Evolutionary conservation across 805 yeast species (phyloP), one percentile per base, ranked within the genome.

Genomic region (Nematodospora valgi): DNA sequence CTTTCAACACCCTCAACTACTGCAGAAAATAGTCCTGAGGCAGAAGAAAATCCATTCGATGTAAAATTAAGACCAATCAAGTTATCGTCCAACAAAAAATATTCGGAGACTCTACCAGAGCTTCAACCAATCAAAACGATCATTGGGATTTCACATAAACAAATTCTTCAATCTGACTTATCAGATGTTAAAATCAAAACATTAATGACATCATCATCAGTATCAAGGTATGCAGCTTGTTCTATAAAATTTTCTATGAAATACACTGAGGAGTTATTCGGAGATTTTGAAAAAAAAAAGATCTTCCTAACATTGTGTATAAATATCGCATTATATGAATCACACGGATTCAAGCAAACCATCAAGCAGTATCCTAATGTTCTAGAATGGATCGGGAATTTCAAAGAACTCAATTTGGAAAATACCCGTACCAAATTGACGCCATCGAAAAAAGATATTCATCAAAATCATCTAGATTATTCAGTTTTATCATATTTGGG

Each of bases 171-270:
- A 20, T 48, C 59, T 27, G 55, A 50, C 18, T 39, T 47, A 15
- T 46, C 54, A n/a, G 70, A 64, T 48, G 66, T 64, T 27, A 64
- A 64, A 40, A 41, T 61, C 29, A 64, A 64, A 38, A 56, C 62
- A 19, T 56, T 64, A 24, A 45, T 54, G 9, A 47, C 58, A n/a
- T 56, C 62, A 38, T 52, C 64, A 9, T 50, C 46, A 27, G 44
- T 50, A 20, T 53, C 60, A 8, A 58, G 59, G 35, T 56, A 50
- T 41, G 58, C 62, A 21, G 40, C 48, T 8, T 51, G 54, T 28
- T 54, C 47, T n/a, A 45, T 61, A 30, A 41, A 38, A 10, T 61
- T 61, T 34, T 48, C 49, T 3, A 40, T 47, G 19, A 46, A 47
- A 18, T 50, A 58, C 23, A 44, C 53, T 7, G 45, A 52, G 7